Base-by-base conservation (phyloP, 2,329 filamentous ascomycete species). In the Aspergillus sp. region DNA sequence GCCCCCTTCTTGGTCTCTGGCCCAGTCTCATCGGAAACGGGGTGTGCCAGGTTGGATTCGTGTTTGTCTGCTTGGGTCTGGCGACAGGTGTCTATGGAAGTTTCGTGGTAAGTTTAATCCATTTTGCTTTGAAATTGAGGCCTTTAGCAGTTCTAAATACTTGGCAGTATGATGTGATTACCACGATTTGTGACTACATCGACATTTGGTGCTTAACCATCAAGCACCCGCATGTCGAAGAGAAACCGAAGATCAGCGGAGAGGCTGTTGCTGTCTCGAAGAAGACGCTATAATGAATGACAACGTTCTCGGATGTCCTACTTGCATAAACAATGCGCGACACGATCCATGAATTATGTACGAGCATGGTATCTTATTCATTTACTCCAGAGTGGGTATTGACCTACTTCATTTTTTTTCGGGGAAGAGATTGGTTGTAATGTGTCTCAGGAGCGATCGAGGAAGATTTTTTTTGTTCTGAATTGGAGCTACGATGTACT, bases 121-220 rank as follows among this genome's bases (percentile, higher is more conserved):
- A 28, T 30, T 13, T 41, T 40, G 9, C 30, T 26, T n/a, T 26
- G 28, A 26, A 9, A 5, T 3, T 27, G 7, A 27, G 1, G 12
- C 28, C 9, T 2, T 33, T 7, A 9, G 26, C 9, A 28, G 19
- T 26, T 13, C 38, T 50, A 33, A 51, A 50, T 28, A 46, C 8
- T 19, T n/a, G 34, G 19, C 44, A 76, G 74, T 68, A 95, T 29
- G 93, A 97, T 64, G 90, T 97, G 44, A 96, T 98, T 54, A 89
- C 93, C 47, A 94, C 89, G 28, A 97, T 98, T 57, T 98, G 93
- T 70, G 93, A 98, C 66, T 95, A 95, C 65, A 77, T 97, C 48
- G 93, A 98, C 64, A 98, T 98, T 54, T 97, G 90, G 89, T 98
- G 93, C 64, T 74, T 98, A 64, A 95, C 88, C 1, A 98, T 98